Percentiles rank a stretch among this genome's conserved stretches.
Conservation (phyloP, 2,329 filamentous ascomycete species). For the Ramularia endophylla region DNA sequence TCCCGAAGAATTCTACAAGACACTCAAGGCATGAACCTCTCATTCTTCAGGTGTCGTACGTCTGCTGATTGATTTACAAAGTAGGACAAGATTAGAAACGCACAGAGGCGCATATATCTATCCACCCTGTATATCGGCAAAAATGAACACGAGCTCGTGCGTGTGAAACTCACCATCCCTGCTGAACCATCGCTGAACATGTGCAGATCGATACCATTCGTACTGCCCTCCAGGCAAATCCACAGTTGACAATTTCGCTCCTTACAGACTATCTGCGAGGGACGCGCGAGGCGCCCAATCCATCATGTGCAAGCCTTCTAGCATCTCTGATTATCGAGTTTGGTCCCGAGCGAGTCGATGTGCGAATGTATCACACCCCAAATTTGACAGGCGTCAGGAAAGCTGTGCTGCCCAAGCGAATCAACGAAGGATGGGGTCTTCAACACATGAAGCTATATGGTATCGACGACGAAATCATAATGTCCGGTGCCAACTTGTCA, state of each 20-base stretch:
- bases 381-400: constrained; percentile 87
- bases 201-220: constrained; percentile 66
- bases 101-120: constrained; percentile 75
- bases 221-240: constrained; percentile 67
- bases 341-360: constrained; percentile 74
- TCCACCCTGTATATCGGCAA: constrained; percentile 98
- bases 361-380: constrained; percentile 97
- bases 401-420: constrained; percentile 73
- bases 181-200: constrained; percentile 3
- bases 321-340: constrained; percentile 80
- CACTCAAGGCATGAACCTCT: constrained; percentile 63
- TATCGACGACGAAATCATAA: constrained; percentile 88
- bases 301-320: constrained; percentile 83
- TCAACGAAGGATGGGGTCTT: constrained; percentile 97
- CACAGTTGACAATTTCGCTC: constrained; percentile 74
- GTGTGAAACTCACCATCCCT: constrained; percentile 14
- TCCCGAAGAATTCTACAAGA: constrained; percentile 85
- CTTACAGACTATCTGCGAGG: constrained; percentile 87
- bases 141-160: constrained; percentile 76
- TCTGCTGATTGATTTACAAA: constrained; percentile 13
- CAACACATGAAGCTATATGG: constrained; percentile 99
- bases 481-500: constrained; percentile 92
- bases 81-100: constrained; percentile 73
- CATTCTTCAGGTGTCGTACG: not conserved
- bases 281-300: constrained; percentile 78